Evolutionary conservation across 768 basidiomycete genomes (phyloP).

Genomic region (Trametes cingulata): DNA sequence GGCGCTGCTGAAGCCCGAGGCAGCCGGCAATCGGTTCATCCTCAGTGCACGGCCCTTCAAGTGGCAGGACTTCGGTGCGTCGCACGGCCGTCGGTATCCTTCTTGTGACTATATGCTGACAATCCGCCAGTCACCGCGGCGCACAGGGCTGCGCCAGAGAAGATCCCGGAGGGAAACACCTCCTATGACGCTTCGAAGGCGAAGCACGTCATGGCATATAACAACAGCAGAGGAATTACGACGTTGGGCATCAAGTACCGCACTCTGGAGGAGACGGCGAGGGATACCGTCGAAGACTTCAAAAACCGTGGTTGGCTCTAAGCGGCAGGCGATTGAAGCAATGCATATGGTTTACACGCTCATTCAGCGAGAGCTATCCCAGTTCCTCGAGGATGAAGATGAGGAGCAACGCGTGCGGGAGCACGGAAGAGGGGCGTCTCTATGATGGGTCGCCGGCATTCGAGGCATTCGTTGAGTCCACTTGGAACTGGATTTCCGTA

Average conservation of each 20-base stretch:
- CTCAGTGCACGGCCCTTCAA: conserved; percentile 36
- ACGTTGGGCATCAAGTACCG: conserved; percentile 46
- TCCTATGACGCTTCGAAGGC: conserved; percentile 25
- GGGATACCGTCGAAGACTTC: conserved; percentile 43
- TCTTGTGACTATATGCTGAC: background rate
- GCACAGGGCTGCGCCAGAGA: background rate
- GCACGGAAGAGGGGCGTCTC: no score
- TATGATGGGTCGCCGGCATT: no score
- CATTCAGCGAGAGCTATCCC: no score
- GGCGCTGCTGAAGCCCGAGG: conserved; percentile 52
- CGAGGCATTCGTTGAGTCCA: no score
- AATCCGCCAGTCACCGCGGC: background rate
- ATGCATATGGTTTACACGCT: background rate
- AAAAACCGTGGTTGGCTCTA: conserved; percentile 42
- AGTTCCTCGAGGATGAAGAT: no score
- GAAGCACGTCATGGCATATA: conserved; percentile 31
- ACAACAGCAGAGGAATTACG: conserved; percentile 37
- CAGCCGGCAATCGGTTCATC: conserved; percentile 60
- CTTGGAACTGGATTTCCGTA: background rate
- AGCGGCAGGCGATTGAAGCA: background rate
- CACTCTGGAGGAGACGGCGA: conserved; percentile 40
- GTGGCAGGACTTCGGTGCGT: conserved; percentile 26
- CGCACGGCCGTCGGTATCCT: no score
- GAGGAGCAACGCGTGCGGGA: no score
- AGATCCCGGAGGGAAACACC: conserved; percentile 11